A percentile compares a stretch with the other conserved stretches of the same genome.
phyloP scores from a whole-genome alignment of 352 stramenopile species.

The Phytophthora sojae region DNA sequence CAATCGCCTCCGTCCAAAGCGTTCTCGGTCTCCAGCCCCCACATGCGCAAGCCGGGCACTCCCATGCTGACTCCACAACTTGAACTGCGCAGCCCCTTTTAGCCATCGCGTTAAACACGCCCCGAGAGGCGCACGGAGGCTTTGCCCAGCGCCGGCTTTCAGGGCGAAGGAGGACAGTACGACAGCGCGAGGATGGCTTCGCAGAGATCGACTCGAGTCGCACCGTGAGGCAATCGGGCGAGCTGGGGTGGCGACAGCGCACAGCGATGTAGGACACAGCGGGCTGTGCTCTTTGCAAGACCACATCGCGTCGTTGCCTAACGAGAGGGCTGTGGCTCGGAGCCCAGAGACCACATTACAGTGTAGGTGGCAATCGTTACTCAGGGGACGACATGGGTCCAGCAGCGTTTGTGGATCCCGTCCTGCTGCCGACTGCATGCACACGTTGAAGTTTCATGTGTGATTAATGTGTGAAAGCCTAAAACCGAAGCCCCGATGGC shows the following conservation, averaged over 20 bases:
- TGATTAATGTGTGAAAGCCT: not conserved
- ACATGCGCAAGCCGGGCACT: slow-evolving; percentile 14
- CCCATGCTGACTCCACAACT: slow-evolving; percentile 19
- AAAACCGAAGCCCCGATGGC: not conserved
- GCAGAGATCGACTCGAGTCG: slow-evolving; percentile 8
- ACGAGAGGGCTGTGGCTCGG: not conserved
- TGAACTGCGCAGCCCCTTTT: slow-evolving; percentile 23
- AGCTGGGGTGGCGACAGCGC: slow-evolving; percentile 8
- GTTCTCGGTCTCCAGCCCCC: slow-evolving; percentile 12
- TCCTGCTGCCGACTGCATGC: not conserved
- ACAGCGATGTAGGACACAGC: not conserved
- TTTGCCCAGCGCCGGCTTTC: slow-evolving; percentile 20
- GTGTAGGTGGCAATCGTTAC: too few species aligned
- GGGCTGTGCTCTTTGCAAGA: not conserved
- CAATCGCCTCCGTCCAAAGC: slow-evolving; percentile 8
- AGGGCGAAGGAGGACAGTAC: slow-evolving; percentile 1
- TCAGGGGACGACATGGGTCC: too few species aligned
- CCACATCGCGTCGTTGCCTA: too few species aligned
- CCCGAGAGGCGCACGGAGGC: slow-evolving; percentile 25
- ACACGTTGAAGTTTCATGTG: not conserved
- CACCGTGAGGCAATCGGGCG: slow-evolving; percentile 4
- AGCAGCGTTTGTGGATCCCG: not conserved
- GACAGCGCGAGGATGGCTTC: slow-evolving; percentile 14
- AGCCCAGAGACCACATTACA: not conserved
- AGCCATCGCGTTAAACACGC: slow-evolving; percentile 19